These are phyloP conservation scores for Leptographium lundbergii DNA, from an alignment of 2,329 filamentous ascomycete species.

Conservation along the genomic window DNA sequence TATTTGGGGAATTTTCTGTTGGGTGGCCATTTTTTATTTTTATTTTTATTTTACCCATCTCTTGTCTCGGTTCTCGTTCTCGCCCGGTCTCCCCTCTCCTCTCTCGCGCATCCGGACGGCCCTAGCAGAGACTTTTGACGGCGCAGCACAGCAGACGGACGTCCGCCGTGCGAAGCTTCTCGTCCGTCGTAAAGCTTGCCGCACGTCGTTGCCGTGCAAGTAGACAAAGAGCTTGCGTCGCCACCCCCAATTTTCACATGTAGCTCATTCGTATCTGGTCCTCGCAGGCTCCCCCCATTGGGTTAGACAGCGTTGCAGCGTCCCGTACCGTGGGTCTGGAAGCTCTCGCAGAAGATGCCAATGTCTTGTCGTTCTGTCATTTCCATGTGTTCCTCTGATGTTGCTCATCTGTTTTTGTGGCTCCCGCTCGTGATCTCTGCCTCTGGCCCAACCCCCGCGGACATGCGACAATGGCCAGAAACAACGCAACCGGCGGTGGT, in stretches of 20 bases:
- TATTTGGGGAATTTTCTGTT: neutral
- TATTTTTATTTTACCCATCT: neutral
- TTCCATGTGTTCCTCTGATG: neutral
- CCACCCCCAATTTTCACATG: neutral
- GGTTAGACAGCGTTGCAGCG: slow-evolving; percentile 4
- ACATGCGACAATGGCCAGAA: neutral
- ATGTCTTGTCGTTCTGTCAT: neutral
- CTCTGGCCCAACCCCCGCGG: neutral
- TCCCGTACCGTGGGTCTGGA: slow-evolving; percentile 10
- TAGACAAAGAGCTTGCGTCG: neutral
- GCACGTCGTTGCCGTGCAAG: neutral
- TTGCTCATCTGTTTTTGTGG: neutral
- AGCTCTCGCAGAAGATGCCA: neutral
- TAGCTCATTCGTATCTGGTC: neutral
- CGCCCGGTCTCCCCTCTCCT: neutral
- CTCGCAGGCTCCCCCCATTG: neutral
- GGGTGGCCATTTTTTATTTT: neutral
- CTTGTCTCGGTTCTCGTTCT: no score
- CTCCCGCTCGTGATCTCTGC: neutral
- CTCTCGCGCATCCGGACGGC: neutral
- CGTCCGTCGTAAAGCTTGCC: neutral
- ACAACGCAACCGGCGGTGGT: neutral
- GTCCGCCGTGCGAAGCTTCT: no score
- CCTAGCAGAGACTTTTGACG: neutral
- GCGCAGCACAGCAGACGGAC: neutral